Conservation (phyloP, 305 asterid genomes). For the Rubia peregrina region DNA sequence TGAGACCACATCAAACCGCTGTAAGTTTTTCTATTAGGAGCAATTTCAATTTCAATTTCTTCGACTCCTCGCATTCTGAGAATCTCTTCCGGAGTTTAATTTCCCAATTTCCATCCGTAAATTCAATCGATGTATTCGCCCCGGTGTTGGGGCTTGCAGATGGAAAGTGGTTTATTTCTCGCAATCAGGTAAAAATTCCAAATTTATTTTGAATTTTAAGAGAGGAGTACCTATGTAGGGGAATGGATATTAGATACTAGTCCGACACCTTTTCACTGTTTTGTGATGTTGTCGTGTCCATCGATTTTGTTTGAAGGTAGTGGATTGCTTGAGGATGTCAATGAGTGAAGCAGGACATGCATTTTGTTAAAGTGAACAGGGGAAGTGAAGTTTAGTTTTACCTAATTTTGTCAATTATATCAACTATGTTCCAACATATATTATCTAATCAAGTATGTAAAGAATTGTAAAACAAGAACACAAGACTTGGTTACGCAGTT, state of each 20-base stretch:
- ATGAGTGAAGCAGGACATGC: slow-evolving; percentile 65
- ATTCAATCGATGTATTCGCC: slow-evolving; percentile 40
- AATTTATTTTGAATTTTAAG: slow-evolving; percentile 12
- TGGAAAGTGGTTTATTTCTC: slow-evolving; percentile 50
- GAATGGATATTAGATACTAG: slow-evolving; percentile 80
- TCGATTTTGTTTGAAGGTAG: slow-evolving; percentile 59
- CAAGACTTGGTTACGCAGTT: no score
- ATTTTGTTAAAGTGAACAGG: slow-evolving; percentile 55
- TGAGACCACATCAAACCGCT: background rate
- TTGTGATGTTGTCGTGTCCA: slow-evolving; percentile 78
- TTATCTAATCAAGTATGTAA: no score
- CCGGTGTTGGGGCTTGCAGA: slow-evolving; percentile 64
- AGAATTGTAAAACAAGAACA: no score
- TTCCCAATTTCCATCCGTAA: slow-evolving; percentile 48
- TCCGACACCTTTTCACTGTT: slow-evolving; percentile 92
- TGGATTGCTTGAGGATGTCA: slow-evolving; percentile 53
- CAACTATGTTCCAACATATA: no score
- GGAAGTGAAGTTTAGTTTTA: no score
- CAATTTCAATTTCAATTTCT: slow-evolving; percentile 21
- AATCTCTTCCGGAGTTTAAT: slow-evolving; percentile 40
- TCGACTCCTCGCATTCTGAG: slow-evolving; percentile 34
- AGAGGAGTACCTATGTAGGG: slow-evolving; percentile 31
- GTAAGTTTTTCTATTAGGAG: slow-evolving; percentile 20
- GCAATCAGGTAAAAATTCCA: slow-evolving; percentile 19
- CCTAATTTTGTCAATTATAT: no score